Evolutionary conservation across 306 rosid species (phyloP).

Genomic region (Arachis stenosperma): DNA sequence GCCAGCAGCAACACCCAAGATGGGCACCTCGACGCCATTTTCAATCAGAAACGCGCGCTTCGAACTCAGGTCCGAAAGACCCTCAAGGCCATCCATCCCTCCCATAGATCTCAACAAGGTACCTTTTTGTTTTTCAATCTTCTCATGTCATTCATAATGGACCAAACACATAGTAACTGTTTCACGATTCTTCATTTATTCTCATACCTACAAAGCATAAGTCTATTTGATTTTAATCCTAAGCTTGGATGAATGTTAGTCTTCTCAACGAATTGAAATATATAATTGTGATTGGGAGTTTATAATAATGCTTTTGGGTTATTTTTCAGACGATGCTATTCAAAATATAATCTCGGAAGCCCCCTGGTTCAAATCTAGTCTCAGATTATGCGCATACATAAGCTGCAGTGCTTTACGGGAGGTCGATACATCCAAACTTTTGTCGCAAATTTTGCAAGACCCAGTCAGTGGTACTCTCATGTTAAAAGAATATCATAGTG

Average conservation of each 20-base stretch:
- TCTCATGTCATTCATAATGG: neutral
- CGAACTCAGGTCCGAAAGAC: slow-evolving; percentile 73
- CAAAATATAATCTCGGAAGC: slow-evolving; percentile 69
- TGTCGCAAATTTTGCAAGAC: slow-evolving; percentile 61
- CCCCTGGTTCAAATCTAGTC: slow-evolving; percentile 82
- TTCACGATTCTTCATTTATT: neutral
- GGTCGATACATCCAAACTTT: slow-evolving; percentile 73
- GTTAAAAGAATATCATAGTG: no score
- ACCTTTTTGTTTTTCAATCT: neutral
- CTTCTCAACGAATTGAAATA: no score
- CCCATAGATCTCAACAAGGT: slow-evolving; percentile 84
- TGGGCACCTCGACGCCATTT: slow-evolving; percentile 52
- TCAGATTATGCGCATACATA: slow-evolving; percentile 77
- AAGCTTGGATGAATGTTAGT: no score
- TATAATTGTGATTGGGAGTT: neutral
- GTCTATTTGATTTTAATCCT: no score
- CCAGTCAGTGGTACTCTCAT: slow-evolving; percentile 41
- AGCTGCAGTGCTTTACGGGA: slow-evolving; percentile 86
- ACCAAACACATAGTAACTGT: neutral
- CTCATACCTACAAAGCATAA: no score
- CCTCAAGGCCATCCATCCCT: slow-evolving; percentile 73
- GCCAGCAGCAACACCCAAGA: slow-evolving; percentile 30
- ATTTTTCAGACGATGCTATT: slow-evolving; percentile 60
- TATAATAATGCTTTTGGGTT: neutral
- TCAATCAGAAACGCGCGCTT: slow-evolving; percentile 66